Evolutionary conservation across 164 flowering plant genomes (phyloP).

Genomic region (Annona squamosa): DNA sequence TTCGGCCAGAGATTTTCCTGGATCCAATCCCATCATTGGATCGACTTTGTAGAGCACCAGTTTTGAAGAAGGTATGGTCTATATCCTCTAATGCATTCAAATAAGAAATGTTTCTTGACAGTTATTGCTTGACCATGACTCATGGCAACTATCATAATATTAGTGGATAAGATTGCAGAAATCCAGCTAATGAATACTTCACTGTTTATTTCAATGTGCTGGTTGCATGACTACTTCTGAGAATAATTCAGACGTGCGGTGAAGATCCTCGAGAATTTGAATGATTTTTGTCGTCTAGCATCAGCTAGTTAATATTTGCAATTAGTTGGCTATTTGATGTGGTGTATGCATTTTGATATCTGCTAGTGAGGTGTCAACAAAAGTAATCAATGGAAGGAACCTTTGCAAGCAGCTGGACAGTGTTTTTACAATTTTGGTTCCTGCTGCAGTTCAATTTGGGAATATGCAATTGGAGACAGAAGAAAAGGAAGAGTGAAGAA

Average conservation of each 20-base stretch:
- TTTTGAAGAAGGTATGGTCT: conserved; percentile 44
- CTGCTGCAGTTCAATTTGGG: conserved; percentile 68
- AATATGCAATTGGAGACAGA: conserved; percentile 16
- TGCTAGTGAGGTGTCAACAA: not conserved
- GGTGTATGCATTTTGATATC: not conserved
- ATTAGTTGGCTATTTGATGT: not conserved
- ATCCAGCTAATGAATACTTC: not conserved
- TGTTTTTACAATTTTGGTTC: conserved; percentile 1
- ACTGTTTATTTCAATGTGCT: not conserved
- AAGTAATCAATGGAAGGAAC: not conserved
- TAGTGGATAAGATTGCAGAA: not conserved
- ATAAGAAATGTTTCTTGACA: not conserved
- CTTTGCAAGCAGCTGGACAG: not conserved
- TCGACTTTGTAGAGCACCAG: conserved; percentile 44
- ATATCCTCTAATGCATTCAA: not conserved
- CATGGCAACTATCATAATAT: not conserved
- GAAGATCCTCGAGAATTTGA: not conserved
- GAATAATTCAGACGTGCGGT: not conserved
- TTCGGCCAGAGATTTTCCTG: conserved; percentile 76
- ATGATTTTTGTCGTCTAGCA: not conserved
- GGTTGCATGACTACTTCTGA: not conserved
- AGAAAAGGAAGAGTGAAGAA: conserved; percentile 36
- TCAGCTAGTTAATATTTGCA: not conserved
- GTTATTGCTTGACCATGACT: not conserved
- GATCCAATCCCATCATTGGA: conserved; percentile 80